These are phyloP conservation scores for Dendrostoma leiphaemia DNA, from an alignment of 2,329 filamentous ascomycete species.

Conservation along the genomic window DNA sequence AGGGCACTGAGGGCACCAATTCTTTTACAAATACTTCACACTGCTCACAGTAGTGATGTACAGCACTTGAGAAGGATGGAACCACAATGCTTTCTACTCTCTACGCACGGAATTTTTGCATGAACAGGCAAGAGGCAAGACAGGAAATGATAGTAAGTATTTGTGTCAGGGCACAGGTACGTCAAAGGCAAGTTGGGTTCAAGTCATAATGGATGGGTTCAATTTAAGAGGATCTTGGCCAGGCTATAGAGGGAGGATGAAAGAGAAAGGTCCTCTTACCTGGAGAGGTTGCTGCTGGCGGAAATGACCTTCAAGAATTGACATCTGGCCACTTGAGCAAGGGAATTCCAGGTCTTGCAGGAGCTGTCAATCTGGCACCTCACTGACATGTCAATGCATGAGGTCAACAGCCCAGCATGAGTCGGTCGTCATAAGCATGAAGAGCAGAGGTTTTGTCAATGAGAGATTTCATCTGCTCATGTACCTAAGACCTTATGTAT, in stretches of 20 bases:
- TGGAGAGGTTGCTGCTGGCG: neutral
- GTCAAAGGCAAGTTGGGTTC: neutral
- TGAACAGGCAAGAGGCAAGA: too few relatives aligned
- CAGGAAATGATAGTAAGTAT: neutral
- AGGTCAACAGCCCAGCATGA: neutral
- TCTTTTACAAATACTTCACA: neutral
- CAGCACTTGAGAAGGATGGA: too few relatives aligned
- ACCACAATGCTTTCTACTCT: too few relatives aligned
- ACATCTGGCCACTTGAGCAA: neutral
- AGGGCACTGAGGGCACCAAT: too few relatives aligned
- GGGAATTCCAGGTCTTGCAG: neutral
- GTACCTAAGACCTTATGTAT: conserved; percentile 15
- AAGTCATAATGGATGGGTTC: neutral
- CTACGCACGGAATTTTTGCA: too few relatives aligned
- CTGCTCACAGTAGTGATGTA: neutral
- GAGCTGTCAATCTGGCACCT: neutral
- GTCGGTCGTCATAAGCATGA: conserved; percentile 12
- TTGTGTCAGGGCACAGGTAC: neutral
- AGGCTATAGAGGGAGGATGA: neutral
- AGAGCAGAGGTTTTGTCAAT: conserved; percentile 15
- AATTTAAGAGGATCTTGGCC: neutral
- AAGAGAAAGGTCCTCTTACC: neutral
- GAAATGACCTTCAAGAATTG: neutral
- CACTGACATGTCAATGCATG: neutral
- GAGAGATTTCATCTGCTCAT: conserved; percentile 15